phyloP scores from a whole-genome alignment of 306 rosid species.

The Urtica urens region DNA sequence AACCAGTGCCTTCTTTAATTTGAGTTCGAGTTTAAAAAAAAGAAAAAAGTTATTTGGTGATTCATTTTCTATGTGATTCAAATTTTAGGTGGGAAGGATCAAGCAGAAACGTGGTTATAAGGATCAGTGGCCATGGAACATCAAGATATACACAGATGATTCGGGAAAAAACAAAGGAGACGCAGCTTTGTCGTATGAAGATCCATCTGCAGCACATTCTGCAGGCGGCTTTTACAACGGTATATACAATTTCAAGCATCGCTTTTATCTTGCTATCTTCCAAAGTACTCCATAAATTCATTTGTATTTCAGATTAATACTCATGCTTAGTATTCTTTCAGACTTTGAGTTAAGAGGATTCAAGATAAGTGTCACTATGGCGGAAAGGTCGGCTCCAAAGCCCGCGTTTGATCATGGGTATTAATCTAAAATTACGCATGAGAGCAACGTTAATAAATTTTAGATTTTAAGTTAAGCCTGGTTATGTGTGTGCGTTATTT shows the following conservation, averaged over 20 bases:
- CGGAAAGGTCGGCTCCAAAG: slow-evolving; percentile 90
- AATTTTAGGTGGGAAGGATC: slow-evolving; percentile 80
- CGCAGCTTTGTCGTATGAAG: slow-evolving; percentile 86
- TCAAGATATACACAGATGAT: slow-evolving; percentile 88
- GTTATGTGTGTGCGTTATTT: not conserved
- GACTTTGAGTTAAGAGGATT: slow-evolving; percentile 81
- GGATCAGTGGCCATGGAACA: slow-evolving; percentile 98
- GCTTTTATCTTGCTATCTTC: not conserved
- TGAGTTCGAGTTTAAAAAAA: too few species aligned
- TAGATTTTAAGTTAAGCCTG: not conserved
- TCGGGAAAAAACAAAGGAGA: slow-evolving; percentile 91
- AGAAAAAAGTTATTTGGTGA: too few species aligned
- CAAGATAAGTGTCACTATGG: slow-evolving; percentile 83
- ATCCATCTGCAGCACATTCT: slow-evolving; percentile 92
- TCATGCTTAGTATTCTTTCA: slow-evolving; percentile 22
- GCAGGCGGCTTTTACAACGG: slow-evolving; percentile 87
- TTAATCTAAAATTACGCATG: slow-evolving; percentile 3
- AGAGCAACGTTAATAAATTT: not conserved
- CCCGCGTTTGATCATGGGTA: slow-evolving; percentile 69
- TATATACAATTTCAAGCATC: slow-evolving; percentile 19
- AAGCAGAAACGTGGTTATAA: slow-evolving; percentile 97
- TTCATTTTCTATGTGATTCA: too few species aligned
- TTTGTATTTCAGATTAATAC: too few species aligned
- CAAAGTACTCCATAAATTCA: not conserved
- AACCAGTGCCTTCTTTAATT: too few species aligned